Conservation (phyloP, 106 monocot species). For the Allium cepa region DNA sequence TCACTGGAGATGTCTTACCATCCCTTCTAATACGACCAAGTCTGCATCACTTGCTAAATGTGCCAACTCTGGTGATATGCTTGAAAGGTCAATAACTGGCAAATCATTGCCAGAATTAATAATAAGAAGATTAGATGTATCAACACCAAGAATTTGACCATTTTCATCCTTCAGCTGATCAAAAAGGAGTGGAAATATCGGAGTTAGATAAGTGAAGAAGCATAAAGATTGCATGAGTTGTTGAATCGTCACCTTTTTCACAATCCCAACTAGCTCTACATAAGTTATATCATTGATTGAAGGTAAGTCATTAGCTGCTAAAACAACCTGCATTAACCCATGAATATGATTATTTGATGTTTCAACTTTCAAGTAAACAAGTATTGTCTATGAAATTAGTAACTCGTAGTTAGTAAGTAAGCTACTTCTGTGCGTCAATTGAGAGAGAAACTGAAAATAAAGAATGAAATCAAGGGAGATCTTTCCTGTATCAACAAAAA, state of each 20-base stretch:
- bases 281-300: slow-evolving; percentile 83
- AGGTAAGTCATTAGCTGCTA: slow-evolving; percentile 77
- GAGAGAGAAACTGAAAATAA: too few species aligned
- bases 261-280: slow-evolving; percentile 48
- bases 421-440: too few species aligned
- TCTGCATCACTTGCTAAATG: slow-evolving; percentile 83
- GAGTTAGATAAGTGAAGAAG: neutral
- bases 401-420: too few species aligned
- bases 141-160: slow-evolving; percentile 71
- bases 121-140: slow-evolving; percentile 71
- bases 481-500: too few species aligned
- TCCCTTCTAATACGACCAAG: slow-evolving; percentile 87
- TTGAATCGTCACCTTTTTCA: slow-evolving; percentile 36
- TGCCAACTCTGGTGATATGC: slow-evolving; percentile 85
- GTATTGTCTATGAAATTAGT: too few species aligned
- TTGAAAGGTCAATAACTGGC: slow-evolving; percentile 83
- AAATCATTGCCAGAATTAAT: slow-evolving; percentile 96
- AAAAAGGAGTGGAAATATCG: slow-evolving; percentile 11
- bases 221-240: neutral
- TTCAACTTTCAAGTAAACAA: neutral
- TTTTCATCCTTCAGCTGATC: slow-evolving; percentile 94
- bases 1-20: slow-evolving; percentile 38
- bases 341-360: neutral
- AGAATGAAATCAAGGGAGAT: too few species aligned
- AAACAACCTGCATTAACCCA: slow-evolving; percentile 46